phyloP scores from a whole-genome alignment of 2,329 filamentous ascomycete genomes.

The Scortechinia acanthostroma region DNA sequence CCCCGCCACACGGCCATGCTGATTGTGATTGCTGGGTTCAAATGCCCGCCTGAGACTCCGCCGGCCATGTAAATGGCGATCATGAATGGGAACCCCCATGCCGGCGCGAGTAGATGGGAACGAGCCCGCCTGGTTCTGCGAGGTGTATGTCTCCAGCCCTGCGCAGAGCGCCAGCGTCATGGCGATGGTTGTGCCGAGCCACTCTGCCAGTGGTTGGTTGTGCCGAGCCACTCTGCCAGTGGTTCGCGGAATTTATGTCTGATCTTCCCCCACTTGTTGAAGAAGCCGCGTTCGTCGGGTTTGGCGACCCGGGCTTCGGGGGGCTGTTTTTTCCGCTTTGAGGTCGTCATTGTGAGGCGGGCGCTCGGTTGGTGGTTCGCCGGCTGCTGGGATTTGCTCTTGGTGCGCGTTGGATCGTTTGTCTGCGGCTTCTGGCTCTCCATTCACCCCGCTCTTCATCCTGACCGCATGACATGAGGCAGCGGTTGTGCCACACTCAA shows the following conservation, averaged over 20 bases:
- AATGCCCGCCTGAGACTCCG: conserved; percentile 34
- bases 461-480: not conserved
- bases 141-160: not conserved
- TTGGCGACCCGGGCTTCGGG: not conserved
- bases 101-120: not conserved
- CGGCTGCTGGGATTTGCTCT: not conserved
- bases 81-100: conserved; percentile 19
- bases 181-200: not conserved
- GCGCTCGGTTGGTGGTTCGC: not conserved
- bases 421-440: not conserved
- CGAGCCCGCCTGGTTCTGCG: not conserved
- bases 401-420: not conserved
- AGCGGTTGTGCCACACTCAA: not conserved
- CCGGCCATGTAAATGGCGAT: conserved; percentile 32
- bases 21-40: conserved; percentile 36
- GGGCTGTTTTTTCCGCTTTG: not conserved
- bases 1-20: conserved; percentile 19
- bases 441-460: not conserved
- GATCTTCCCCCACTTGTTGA: not conserved
- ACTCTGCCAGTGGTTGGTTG: not conserved
- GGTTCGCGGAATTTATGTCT: not conserved
- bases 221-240: not conserved
- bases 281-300: not conserved
- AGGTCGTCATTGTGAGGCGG: not conserved
- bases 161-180: not conserved